Evolutionary conservation across 805 yeast species (phyloP).

Genomic region (Ogataea methylovora): DNA sequence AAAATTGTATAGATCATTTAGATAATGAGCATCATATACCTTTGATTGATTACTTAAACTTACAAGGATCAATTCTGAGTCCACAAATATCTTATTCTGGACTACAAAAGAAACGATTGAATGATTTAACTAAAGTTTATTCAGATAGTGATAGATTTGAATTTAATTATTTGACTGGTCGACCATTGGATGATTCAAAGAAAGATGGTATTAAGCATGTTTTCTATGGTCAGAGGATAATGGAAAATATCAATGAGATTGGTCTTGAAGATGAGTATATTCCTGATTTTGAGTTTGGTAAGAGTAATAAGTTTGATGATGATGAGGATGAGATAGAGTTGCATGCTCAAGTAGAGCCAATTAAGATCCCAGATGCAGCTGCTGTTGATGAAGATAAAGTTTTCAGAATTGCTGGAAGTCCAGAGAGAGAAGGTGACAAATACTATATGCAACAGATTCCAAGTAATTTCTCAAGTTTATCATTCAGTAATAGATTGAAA

Average conservation of each 20-base stretch:
- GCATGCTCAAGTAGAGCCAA: slow-evolving; percentile 23
- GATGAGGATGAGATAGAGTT: slow-evolving; percentile 5
- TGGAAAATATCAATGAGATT: slow-evolving; percentile 1
- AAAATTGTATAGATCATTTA: no score
- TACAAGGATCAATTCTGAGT: not conserved
- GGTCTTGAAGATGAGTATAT: slow-evolving; percentile 74
- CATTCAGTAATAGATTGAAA: slow-evolving; percentile 44
- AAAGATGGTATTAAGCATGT: no score
- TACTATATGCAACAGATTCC: slow-evolving; percentile 37
- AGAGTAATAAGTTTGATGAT: slow-evolving; percentile 7
- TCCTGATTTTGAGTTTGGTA: slow-evolving; percentile 42
- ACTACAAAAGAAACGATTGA: no score
- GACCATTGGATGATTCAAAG: no score
- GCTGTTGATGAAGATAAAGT: slow-evolving; percentile 8
- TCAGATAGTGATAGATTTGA: slow-evolving; percentile 1
- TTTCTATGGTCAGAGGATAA: no score
- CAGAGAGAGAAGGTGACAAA: slow-evolving; percentile 32
- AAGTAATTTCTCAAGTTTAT: slow-evolving; percentile 39
- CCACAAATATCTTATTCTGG: not conserved
- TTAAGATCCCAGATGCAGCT: slow-evolving; percentile 11
- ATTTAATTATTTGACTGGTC: slow-evolving; percentile 1
- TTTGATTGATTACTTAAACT: slow-evolving; percentile 1
- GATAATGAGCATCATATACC: slow-evolving; percentile 3
- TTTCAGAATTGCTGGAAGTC: slow-evolving; percentile 21
- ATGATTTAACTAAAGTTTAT: not conserved